These are phyloP conservation scores for Melampsora americana DNA, from an alignment of 1,284 basidiomycete genomes.

Conservation along the genomic window DNA sequence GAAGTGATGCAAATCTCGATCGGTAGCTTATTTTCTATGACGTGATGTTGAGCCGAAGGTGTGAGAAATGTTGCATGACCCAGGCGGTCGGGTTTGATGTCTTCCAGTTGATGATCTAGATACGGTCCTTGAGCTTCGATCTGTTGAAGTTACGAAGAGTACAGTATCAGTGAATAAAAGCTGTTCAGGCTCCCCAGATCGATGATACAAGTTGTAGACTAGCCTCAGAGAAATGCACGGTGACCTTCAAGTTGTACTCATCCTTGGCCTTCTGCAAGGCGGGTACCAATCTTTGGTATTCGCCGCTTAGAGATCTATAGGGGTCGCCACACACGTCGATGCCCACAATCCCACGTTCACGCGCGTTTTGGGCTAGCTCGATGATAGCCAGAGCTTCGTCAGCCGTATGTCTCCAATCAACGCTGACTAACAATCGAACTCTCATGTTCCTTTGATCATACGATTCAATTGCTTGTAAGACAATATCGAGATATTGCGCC, in stretches of 20 bases:
- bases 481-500: constrained; percentile 16
- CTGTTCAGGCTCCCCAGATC: too few relatives aligned
- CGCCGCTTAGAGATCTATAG: not conserved
- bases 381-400: constrained; percentile 16
- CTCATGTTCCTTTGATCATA: constrained; percentile 20
- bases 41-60: not conserved
- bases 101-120: constrained; percentile 9
- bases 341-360: constrained; percentile 10
- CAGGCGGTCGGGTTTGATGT: constrained; percentile 26
- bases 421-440: constrained; percentile 22
- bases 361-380: not conserved
- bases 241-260: constrained; percentile 12
- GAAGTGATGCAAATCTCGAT: constrained; percentile 39
- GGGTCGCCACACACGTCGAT: constrained; percentile 30
- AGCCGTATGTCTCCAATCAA: constrained; percentile 30
- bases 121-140: constrained; percentile 10
- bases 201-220: not conserved
- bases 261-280: constrained; percentile 3
- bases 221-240: constrained; percentile 36
- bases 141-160: not conserved
- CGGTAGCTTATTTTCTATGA: constrained; percentile 18
- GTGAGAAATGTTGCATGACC: constrained; percentile 37
- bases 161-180: too few relatives aligned
- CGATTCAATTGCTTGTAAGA: constrained; percentile 14
- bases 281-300: not conserved